Evolutionary conservation across 164 flowering plant genomes (phyloP), one percentile per base, ranked within the genome.

Genomic region (Vitis amurensis): DNA sequence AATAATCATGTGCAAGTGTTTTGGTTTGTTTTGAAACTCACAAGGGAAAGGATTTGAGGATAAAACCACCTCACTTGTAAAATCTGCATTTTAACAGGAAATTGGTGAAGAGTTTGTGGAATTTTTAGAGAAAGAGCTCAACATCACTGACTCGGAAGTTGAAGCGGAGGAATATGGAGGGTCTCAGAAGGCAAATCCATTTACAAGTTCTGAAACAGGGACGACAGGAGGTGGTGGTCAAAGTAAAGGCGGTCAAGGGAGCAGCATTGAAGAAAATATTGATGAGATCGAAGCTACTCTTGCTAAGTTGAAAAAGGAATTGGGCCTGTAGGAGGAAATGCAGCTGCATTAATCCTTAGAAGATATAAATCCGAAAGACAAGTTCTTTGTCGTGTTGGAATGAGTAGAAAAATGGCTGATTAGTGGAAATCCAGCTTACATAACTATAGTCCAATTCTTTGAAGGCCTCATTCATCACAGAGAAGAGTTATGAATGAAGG

Each of bases 71-170:
- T 53, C 14, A 4, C 13, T 29, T 13, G 11, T 3, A 12, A 53
- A 15, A 31, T 19, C 10, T 68, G 44, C 71, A 29, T 64, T 68
- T 71, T 49, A 66, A 23, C 87, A 94, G 98, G 99, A 88, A 58
- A 90, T 94, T 48, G 99, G 99, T 44, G 99, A 92, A 81, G 99
- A 92, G 68, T 91, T 94, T 79, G 97, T 94, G 63, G 99, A 94
- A 68, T 94, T 89, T 74, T 81, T 94, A 52, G 99, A 94, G 86
- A 94, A 91, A 73, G 99, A 91, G 76, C 87, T 94, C 66, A 94
- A 88, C 83, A 87, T 94, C 52, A 76, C 76, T 37, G 95, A 92
- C 60, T 30, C 76, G 37, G 83, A 78, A 9, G 64, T 2, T 11
- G 75, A 81, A 51, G 71, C 52, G 15, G 75, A 71, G 15, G 71